phyloP scores from a whole-genome alignment of 495 filamentous ascomycete species.

The Delitschia confertaspora region DNA sequence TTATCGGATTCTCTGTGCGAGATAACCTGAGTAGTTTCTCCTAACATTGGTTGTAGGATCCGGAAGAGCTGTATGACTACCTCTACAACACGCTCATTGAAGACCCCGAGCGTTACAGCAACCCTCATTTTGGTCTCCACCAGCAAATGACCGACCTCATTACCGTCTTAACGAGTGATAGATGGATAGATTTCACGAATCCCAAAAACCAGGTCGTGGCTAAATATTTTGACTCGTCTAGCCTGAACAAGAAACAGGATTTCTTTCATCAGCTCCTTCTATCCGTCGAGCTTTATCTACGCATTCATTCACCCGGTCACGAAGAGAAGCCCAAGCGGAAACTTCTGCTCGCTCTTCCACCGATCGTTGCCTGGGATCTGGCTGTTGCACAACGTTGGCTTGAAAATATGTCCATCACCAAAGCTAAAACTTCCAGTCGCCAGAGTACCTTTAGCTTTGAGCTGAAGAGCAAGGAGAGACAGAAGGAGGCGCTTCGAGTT shows the following conservation, averaged over 20 bases:
- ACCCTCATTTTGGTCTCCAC: slow-evolving; percentile 47
- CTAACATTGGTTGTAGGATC: slow-evolving; percentile 27
- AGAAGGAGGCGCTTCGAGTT: slow-evolving; percentile 53
- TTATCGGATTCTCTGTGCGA: slow-evolving; percentile 17
- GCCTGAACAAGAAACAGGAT: slow-evolving; percentile 40
- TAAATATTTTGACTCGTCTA: slow-evolving; percentile 49
- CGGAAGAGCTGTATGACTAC: slow-evolving; percentile 29
- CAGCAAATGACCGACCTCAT: slow-evolving; percentile 61
- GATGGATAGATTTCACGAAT: slow-evolving; percentile 61
- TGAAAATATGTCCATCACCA: slow-evolving; percentile 54
- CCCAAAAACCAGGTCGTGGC: slow-evolving; percentile 57
- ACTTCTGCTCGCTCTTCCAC: slow-evolving; percentile 50
- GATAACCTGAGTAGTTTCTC: slow-evolving; percentile 5
- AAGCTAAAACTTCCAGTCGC: slow-evolving; percentile 37
- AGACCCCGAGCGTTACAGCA: slow-evolving; percentile 36
- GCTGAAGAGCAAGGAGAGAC: slow-evolving; percentile 52
- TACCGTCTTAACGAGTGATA: slow-evolving; percentile 49
- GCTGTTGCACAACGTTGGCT: slow-evolving; percentile 60
- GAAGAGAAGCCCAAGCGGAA: slow-evolving; percentile 46
- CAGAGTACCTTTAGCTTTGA: slow-evolving; percentile 42
- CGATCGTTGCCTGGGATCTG: slow-evolving; percentile 59
- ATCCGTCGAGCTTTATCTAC: slow-evolving; percentile 56
- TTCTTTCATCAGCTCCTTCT: slow-evolving; percentile 69
- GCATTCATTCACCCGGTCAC: slow-evolving; percentile 49
- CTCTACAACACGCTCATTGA: slow-evolving; percentile 39